phyloP scores from a whole-genome alignment of 2,329 filamentous ascomycete genomes.

The Dichotomopilus funicola region DNA sequence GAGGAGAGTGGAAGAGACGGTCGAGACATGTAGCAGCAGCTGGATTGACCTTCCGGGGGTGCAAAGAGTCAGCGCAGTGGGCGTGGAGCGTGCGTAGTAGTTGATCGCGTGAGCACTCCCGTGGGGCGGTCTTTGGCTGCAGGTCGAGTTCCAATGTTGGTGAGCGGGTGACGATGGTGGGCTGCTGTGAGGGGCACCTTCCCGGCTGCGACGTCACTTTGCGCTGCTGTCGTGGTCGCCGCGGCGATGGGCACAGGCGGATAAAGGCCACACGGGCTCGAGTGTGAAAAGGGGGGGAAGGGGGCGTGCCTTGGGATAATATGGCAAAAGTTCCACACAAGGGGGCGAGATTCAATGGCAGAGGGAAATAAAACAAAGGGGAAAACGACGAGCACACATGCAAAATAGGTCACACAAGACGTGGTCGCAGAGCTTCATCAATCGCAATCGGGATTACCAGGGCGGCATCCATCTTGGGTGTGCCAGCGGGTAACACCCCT shows the following conservation, averaged over 20 bases:
- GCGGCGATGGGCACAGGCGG: background rate
- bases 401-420: background rate
- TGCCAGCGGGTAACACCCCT: conserved; percentile 5
- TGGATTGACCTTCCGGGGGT: conserved; percentile 12
- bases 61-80: background rate
- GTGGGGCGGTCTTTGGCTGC: conserved; percentile 4
- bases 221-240: background rate
- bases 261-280: background rate
- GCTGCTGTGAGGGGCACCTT: background rate
- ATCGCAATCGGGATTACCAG: conserved; percentile 25
- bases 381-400: background rate
- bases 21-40: conserved; percentile 22
- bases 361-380: background rate
- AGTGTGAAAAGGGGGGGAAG: background rate
- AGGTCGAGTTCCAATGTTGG: background rate
- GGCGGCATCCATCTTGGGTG: conserved; percentile 13
- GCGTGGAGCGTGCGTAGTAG: conserved; percentile 4
- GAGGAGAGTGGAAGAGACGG: conserved; percentile 9
- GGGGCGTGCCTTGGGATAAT: background rate
- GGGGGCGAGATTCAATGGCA: background rate
- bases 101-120: conserved; percentile 21
- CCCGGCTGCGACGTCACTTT: conserved; percentile 6
- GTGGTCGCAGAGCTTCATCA: background rate
- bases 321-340: background rate
- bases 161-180: background rate